Evolutionary conservation across 495 filamentous ascomycete species (phyloP).

Genomic region (Lasiosphaeria miniovina): DNA sequence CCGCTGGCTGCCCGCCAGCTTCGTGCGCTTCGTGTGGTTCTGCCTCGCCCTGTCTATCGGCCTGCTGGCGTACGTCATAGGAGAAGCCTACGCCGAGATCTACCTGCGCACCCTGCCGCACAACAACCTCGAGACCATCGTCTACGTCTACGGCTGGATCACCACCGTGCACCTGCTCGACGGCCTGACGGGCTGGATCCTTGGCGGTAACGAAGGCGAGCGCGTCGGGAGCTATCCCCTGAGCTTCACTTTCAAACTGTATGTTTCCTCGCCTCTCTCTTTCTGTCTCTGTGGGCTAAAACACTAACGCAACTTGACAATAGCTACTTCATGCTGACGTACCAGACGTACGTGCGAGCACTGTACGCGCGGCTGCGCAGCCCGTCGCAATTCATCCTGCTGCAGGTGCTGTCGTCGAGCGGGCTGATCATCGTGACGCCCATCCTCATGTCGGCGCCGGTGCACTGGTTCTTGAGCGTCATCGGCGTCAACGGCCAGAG

Average conservation of each 20-base stretch:
- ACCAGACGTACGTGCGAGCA: constrained; percentile 67
- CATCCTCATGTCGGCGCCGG: constrained; percentile 55
- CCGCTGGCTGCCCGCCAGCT: constrained; percentile 56
- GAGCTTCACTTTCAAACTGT: constrained; percentile 64
- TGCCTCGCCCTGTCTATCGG: constrained; percentile 57
- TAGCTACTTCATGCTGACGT: constrained; percentile 64
- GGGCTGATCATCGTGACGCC: constrained; percentile 58
- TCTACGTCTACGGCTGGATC: constrained; percentile 66
- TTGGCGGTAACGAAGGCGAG: constrained; percentile 56
- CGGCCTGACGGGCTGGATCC: constrained; percentile 58
- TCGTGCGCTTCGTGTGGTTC: constrained; percentile 66
- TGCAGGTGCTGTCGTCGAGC: constrained; percentile 56
- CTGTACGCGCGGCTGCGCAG: constrained; percentile 61
- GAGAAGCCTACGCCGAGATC: constrained; percentile 64
- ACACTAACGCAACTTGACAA: constrained; percentile 18
- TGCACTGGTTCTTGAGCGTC: constrained; percentile 49
- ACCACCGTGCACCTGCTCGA: constrained; percentile 60
- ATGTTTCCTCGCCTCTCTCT: constrained; percentile 10
- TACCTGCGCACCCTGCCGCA: constrained; percentile 63
- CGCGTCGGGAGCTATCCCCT: constrained; percentile 61
- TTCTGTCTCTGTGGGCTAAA: background rate
- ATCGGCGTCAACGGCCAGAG: constrained; percentile 50
- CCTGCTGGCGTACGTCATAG: constrained; percentile 58
- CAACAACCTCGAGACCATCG: constrained; percentile 58
- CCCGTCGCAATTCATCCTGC: constrained; percentile 56